phyloP scores from a whole-genome alignment of 495 filamentous ascomycete species.

The Hypoxylon intermedium region DNA sequence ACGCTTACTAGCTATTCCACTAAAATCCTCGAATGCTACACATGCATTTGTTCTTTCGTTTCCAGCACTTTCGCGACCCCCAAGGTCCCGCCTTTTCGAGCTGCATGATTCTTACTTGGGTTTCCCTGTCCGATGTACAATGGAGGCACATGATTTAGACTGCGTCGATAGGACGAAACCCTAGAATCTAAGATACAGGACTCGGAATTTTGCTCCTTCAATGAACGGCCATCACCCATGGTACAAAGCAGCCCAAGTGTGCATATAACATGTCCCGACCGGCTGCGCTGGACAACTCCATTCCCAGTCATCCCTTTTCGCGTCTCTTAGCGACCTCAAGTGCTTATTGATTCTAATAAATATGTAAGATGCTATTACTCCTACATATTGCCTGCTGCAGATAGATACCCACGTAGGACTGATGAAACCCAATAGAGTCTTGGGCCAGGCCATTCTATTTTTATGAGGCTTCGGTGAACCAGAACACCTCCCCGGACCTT shows the following conservation, averaged over 20 bases:
- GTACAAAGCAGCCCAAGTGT: neutral
- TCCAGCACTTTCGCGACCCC: constrained; percentile 5
- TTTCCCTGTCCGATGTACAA: constrained; percentile 11
- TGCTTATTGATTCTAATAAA: constrained; percentile 8
- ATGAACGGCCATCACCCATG: neutral
- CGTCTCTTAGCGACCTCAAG: neutral
- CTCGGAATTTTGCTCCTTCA: constrained; percentile 10
- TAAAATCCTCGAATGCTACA: constrained; percentile 24
- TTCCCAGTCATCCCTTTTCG: neutral
- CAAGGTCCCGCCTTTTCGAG: constrained; percentile 1
- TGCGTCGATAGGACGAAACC: constrained; percentile 2
- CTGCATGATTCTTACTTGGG: constrained; percentile 7
- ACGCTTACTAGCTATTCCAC: constrained; percentile 25
- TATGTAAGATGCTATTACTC: too few species aligned
- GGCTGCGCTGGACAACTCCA: constrained; percentile 5
- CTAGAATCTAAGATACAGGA: constrained; percentile 4
- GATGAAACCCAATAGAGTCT: constrained; percentile 5
- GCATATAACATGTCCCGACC: constrained; percentile 8
- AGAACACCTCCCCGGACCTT: constrained; percentile 1
- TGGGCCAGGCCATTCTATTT: constrained; percentile 15
- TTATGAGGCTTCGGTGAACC: constrained; percentile 10
- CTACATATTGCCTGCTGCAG: too few species aligned
- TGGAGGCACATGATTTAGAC: constrained; percentile 8
- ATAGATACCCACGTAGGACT: neutral
- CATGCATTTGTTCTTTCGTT: constrained; percentile 6